phyloP scores from a whole-genome alignment of 495 filamentous ascomycete genomes.

The Aspergillus diversus region DNA sequence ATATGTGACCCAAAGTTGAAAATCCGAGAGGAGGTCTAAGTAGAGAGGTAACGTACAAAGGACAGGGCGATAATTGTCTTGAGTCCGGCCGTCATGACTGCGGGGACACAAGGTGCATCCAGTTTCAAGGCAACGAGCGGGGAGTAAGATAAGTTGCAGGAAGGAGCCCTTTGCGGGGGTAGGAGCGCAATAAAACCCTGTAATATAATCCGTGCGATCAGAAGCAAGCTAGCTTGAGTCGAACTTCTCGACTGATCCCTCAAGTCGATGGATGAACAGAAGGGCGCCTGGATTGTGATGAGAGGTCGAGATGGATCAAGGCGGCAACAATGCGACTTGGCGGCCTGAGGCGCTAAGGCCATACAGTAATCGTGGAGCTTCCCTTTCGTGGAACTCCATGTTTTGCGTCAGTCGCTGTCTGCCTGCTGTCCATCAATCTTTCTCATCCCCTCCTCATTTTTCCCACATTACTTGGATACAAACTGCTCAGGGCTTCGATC shows the following conservation, averaged over 20 bases:
- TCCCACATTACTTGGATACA: not conserved
- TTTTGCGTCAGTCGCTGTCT: conserved; percentile 33
- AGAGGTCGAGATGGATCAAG: conserved; percentile 36
- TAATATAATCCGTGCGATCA: too few species aligned
- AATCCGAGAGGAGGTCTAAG: not conserved
- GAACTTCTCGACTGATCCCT: not conserved
- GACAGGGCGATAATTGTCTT: conserved; percentile 99
- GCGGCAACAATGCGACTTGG: conserved; percentile 37
- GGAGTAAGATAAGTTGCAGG: conserved; percentile 6
- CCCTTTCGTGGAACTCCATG: conserved; percentile 9
- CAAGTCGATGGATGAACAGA: conserved; percentile 17
- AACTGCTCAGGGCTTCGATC: not conserved
- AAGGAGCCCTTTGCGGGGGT: conserved; percentile 5
- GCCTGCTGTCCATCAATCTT: conserved; percentile 29
- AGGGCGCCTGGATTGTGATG: conserved; percentile 18
- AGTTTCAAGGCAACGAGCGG: conserved; percentile 17
- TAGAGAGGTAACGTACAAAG: conserved; percentile 64
- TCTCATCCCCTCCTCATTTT: conserved; percentile 20
- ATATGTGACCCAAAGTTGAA: not conserved
- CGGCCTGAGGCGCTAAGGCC: conserved; percentile 43
- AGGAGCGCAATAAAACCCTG: not conserved
- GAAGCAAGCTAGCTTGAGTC: not conserved
- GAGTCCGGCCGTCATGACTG: conserved; percentile 85
- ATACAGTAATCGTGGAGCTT: conserved; percentile 14
- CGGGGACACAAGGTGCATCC: conserved; percentile 30